These are phyloP conservation scores for Myriosclerotinia curreyana DNA, from an alignment of 2,329 filamentous ascomycete species.

Conservation along the genomic window DNA sequence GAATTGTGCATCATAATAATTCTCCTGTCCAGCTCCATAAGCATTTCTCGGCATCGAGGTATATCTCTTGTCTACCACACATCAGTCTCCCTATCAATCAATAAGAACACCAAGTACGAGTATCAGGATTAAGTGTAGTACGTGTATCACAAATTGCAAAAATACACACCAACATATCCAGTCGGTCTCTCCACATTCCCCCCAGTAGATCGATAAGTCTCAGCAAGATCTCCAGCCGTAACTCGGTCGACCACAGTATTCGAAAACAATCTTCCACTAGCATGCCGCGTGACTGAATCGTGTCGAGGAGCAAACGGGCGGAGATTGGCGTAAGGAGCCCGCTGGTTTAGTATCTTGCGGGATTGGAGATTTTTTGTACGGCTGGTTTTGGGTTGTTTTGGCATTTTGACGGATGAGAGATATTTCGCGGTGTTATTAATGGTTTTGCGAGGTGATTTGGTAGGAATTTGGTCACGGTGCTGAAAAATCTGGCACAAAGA, in stretches of 20 bases:
- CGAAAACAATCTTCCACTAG: neutral
- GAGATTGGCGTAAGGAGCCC: neutral
- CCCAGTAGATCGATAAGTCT: neutral
- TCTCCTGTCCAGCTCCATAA: no score
- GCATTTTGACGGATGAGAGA: neutral
- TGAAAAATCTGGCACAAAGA: no score
- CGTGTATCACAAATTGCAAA: no score
- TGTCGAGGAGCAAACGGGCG: neutral
- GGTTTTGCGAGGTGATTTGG: neutral
- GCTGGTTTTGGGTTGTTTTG: neutral
- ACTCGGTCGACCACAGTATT: neutral
- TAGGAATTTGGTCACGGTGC: no score
- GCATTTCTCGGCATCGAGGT: no score
- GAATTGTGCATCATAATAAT: no score
- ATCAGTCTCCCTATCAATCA: no score
- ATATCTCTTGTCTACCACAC: no score
- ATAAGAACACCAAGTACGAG: no score
- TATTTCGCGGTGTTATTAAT: no score
- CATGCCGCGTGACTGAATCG: neutral
- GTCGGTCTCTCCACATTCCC: neutral
- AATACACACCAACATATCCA: neutral
- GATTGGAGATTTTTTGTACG: neutral
- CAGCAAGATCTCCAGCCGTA: neutral
- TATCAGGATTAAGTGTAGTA: no score
- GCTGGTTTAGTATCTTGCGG: neutral